These are phyloP conservation scores for Marasmius fiardii DNA, from an alignment of 1,284 basidiomycete species.

Conservation along the genomic window DNA sequence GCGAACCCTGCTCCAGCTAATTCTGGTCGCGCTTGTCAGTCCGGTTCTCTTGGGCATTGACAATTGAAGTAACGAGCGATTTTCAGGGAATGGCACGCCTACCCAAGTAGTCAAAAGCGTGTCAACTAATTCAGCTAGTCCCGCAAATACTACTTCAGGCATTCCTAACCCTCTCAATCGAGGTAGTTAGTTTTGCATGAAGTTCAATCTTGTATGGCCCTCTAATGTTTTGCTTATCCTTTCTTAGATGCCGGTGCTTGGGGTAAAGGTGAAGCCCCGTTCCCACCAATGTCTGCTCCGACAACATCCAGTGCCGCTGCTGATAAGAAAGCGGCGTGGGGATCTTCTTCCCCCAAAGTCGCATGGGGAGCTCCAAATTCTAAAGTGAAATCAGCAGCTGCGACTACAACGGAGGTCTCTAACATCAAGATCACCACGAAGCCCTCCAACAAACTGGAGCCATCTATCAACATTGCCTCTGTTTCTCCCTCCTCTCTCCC, in stretches of 20 bases:
- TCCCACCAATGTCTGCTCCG: not conserved
- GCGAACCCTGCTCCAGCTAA: not conserved
- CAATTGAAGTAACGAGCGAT: not conserved
- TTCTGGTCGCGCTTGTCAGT: not conserved
- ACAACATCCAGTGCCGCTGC: not conserved
- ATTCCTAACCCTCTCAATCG: too few relatives aligned
- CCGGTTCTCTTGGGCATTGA: not conserved
- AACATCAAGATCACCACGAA: not conserved
- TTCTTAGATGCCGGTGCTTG: not conserved
- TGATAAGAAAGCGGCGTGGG: too few relatives aligned
- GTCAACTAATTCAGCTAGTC: not conserved
- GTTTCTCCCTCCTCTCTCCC: not conserved
- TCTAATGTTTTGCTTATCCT: too few relatives aligned
- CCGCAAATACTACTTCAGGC: too few relatives aligned
- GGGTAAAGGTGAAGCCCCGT: not conserved
- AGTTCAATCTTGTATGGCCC: not conserved
- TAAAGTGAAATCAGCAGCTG: not conserved
- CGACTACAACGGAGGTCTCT: not conserved
- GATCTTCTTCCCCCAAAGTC: not conserved
- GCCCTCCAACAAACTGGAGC: not conserved
- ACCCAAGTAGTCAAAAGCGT: not conserved
- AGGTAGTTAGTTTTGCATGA: too few relatives aligned
- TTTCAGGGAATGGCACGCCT: not conserved
- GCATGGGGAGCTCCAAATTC: not conserved
- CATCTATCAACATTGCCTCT: not conserved